Percentiles rank a stretch among this genome's conserved stretches.
Evolutionary conservation across 352 stramenopile species (phyloP).

Genomic region (Phytophthora foliorum): DNA sequence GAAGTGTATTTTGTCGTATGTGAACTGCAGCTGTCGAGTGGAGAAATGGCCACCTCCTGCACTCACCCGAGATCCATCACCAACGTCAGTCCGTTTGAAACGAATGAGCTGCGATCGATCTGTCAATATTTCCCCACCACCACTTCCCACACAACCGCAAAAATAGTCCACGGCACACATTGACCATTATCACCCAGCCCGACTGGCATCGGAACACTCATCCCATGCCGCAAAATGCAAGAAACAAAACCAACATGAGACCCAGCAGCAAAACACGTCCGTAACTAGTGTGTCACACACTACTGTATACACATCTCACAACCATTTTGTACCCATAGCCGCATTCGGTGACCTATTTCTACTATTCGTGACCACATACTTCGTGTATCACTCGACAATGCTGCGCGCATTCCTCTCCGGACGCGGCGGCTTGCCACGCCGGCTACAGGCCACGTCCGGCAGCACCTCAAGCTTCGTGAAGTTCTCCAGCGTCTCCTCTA

Average conservation of each 20-base stretch:
- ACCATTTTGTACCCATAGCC: conserved; percentile 7
- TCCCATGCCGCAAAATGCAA: conserved; percentile 5
- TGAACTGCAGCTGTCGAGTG: conserved; percentile 20
- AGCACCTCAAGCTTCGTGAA: background rate
- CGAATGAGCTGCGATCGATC: conserved; percentile 22
- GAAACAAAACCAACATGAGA: conserved; percentile 20
- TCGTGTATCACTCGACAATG: conserved; percentile 12
- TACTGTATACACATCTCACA: background rate
- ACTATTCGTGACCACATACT: conserved; percentile 18
- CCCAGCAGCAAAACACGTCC: background rate
- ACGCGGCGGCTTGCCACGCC: conserved; percentile 11
- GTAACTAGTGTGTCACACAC: conserved; percentile 13
- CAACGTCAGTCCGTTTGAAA: conserved; percentile 29
- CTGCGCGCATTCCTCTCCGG: conserved; percentile 19
- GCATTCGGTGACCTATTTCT: conserved; percentile 22
- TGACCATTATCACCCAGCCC: background rate
- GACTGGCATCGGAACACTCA: background rate
- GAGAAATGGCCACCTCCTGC: conserved; percentile 21
- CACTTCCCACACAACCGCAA: conserved; percentile 14
- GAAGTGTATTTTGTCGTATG: background rate
- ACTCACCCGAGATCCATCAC: conserved; percentile 1
- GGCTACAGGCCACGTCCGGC: conserved; percentile 4
- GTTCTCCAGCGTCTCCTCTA: conserved; percentile 12
- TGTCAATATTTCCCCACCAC: conserved; percentile 13
- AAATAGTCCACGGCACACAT: conserved; percentile 15